Base-by-base conservation (phyloP, 192 early-diverging fungal species). In the Rhizophagus clarus region DNA sequence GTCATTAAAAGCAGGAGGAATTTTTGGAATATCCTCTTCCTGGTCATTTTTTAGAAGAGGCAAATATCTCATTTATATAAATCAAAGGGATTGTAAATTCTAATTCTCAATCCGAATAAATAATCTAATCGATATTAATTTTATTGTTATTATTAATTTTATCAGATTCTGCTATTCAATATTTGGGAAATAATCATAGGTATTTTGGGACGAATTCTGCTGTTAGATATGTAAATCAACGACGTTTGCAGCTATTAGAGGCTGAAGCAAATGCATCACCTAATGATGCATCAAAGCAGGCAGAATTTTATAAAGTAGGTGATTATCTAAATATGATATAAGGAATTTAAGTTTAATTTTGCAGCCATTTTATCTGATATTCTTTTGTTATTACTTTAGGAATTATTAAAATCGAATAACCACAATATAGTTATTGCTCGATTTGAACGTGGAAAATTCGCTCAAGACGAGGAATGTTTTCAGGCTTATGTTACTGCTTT, bases 221-320 rank as follows among this genome's bases (percentile, higher is more conserved):
- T 17, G 82, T 85, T 51, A 83, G 88, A 15, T 81, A 83, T 61
- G 79, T 82, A 31, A 89, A 87, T 70, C 81, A 83, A 15, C 83
- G 87, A 64, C 79, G 85, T 45, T 80, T 88, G 4, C 83, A 83
- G 5, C 86, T 88, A 72, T 51, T 91, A 22, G 90, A 91, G 61
- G 74, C 83, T n/a, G 90, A 89, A 42, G 90, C 90, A 9, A 87
- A 88, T 68, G 79, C 83, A 12, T 84, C 80, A 71, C 86, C 90
- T 15, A 81, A 82, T 40, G 88, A 91, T 76, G 62, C 88, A 24
- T 37, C 75, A 37, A 84, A 84, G 12, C 90, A 91, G 64, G 76
- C 86, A 32, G 80, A 87, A 61, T 84, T 89, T 40, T 91, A 89
- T 81, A 90, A 89, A 85, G 89, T 88, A 81, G 22, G 51, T 74